Conservation (phyloP, 2,329 filamentous ascomycete genomes). For the Chrysoporthe puriensis region DNA sequence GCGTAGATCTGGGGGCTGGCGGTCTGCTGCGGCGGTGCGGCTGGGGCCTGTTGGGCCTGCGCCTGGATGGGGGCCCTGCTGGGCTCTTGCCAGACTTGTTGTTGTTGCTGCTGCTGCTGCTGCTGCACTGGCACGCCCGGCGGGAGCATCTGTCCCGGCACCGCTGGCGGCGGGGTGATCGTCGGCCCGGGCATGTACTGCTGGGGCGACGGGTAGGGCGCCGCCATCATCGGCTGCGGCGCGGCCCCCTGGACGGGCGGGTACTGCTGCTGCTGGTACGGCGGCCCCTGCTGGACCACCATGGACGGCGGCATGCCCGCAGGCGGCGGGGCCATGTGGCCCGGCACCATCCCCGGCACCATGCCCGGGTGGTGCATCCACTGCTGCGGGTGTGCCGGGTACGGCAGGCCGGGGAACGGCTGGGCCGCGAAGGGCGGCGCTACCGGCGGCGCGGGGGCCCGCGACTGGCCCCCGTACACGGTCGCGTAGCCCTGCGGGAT, state of each 20-base stretch:
- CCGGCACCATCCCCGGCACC: conserved; percentile 23
- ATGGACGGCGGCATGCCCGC: conserved; percentile 18
- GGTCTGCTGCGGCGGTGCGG: conserved; percentile 5
- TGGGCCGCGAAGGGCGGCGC: conserved; percentile 17
- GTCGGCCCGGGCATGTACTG: conserved; percentile 24
- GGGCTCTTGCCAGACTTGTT: conserved; percentile 5
- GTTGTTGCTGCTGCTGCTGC: background rate
- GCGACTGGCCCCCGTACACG: conserved; percentile 41
- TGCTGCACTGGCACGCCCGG: conserved; percentile 18
- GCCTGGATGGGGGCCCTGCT: background rate
- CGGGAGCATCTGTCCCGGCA: conserved; percentile 17
- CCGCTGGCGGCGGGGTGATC: conserved; percentile 9
- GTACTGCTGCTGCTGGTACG: conserved; percentile 27
- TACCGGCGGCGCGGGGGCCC: conserved; percentile 35
- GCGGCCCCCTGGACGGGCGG: conserved; percentile 22
- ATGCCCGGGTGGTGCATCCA: conserved; percentile 24
- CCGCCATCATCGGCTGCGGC: conserved; percentile 22
- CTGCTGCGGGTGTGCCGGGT: conserved; percentile 23
- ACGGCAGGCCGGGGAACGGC: conserved; percentile 28
- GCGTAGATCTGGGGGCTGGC: conserved; percentile 3
- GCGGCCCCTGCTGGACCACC: conserved; percentile 11
- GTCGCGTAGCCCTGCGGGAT: conserved; percentile 43
- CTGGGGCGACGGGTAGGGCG: conserved; percentile 23
- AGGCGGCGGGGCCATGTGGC: conserved; percentile 10
- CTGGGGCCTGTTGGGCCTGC: background rate